Evolutionary conservation across 208 protist genomes (phyloP), one percentile per base, ranked within the genome.

Genomic region (Trypanosoma scelopori): DNA sequence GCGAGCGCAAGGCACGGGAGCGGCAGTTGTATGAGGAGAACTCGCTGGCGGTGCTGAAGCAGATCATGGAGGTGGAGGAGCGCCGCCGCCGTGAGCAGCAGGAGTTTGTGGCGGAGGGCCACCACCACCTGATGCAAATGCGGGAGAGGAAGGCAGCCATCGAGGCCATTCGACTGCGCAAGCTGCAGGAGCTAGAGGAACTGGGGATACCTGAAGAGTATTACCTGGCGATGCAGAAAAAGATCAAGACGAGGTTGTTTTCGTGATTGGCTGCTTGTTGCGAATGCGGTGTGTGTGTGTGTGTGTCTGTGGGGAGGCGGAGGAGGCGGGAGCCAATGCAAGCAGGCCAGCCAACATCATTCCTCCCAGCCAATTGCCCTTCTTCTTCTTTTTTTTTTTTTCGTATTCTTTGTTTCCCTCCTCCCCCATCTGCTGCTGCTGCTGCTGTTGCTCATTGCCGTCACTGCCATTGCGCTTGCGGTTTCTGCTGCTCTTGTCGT

Each of bases 51-150:
- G 67, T 98, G 45, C 75, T 89, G 5, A 83, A 86, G 65, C 94
- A 98, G 64, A 97, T 98, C 51, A 89, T 89, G 79, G 85, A 95
- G 27, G 82, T 90, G 23, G 91, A 97, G 73, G 95, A 98, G 75
- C 76, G 78, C 18, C 76, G 88, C n/a, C 83, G 88, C 7, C 75
- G 77, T 16, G 82, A 94, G 65, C 74, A 90, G 11, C 89, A 92
- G 61, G 91, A 95, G 77, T 92, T 84, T 65, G 76, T 97, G 0
- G 95, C 97, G 53, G 93, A 97, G 77, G 93, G 95, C 37, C 72
- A 91, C 67, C 76, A 86, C 35, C 18, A 91, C 20, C 76, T 82
- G 58, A 78, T 78, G 50, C 78, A 91, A 43, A 74, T 74, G 30
- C 80, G 91, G 15, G 85, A 93, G 63, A 82, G 94, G 6, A 74